A percentile compares a stretch with the other conserved stretches of the same genome.
Conservation (phyloP, 441 rosid genomes). For the Eruca vesicaria region DNA sequence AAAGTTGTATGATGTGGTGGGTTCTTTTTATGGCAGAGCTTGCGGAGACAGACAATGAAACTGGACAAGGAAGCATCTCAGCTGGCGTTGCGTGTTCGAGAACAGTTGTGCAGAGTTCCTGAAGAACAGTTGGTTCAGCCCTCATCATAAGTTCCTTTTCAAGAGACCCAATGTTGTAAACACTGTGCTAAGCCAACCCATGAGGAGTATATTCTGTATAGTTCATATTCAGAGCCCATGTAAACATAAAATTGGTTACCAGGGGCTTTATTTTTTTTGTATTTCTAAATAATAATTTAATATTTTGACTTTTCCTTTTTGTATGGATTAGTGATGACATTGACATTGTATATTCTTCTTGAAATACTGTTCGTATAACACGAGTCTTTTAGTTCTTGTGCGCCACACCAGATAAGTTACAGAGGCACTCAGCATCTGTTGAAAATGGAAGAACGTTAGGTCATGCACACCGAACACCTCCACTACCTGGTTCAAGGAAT, state of each 20-base stretch:
- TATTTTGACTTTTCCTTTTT: too few species aligned
- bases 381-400: slow-evolving; percentile 29
- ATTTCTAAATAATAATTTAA: too few species aligned
- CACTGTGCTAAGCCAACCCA: background rate
- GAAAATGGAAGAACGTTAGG: slow-evolving; percentile 52
- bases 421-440: slow-evolving; percentile 15
- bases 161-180: slow-evolving; percentile 18
- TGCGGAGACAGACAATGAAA: slow-evolving; percentile 50
- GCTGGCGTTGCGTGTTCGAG: slow-evolving; percentile 54
- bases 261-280: background rate
- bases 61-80: slow-evolving; percentile 57
- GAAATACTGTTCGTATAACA: background rate
- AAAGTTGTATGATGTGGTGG: background rate
- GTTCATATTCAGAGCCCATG: slow-evolving; percentile 13
- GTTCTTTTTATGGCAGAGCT: slow-evolving; percentile 49
- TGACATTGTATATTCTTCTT: background rate
- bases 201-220: slow-evolving; percentile 25
- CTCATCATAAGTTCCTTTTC: slow-evolving; percentile 37
- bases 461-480: slow-evolving; percentile 30
- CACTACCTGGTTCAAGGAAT: slow-evolving; percentile 34
- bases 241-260: background rate
- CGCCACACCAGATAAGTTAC: slow-evolving; percentile 42
- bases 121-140: slow-evolving; percentile 51
- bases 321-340: too few species aligned
- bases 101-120: slow-evolving; percentile 45